Percentiles rank a stretch among this genome's conserved stretches.
These are phyloP conservation scores for Beauveria scarabaeidicola DNA, from an alignment of 2,329 filamentous ascomycete species.

Conservation along the genomic window DNA sequence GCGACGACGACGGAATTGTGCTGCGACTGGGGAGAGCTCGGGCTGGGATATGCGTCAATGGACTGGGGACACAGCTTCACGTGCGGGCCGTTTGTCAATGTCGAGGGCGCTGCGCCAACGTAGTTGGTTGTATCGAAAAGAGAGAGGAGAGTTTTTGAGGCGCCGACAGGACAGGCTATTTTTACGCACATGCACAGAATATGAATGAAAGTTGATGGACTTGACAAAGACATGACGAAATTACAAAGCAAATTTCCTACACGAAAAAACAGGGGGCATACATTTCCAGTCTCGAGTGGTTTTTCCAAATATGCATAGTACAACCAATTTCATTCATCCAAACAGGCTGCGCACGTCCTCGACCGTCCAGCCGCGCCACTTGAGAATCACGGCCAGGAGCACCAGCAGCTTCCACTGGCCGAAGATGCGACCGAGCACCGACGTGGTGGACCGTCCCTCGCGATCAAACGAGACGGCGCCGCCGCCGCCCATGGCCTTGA, in stretches of 20 bases:
- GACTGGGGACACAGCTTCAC: conserved; percentile 1
- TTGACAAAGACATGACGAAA: no score
- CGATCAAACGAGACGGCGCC: background rate
- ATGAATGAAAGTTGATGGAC: no score
- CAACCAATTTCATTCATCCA: background rate
- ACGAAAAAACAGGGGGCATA: background rate
- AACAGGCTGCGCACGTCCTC: background rate
- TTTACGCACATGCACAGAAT: background rate
- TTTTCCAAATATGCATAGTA: background rate
- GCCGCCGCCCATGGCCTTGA: conserved; percentile 4
- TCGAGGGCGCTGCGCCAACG: background rate
- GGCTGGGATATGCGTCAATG: background rate
- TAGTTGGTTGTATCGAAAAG: background rate
- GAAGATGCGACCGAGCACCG: background rate
- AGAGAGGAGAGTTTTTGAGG: no score
- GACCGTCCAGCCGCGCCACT: conserved; percentile 6
- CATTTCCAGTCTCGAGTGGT: background rate
- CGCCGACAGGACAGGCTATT: background rate
- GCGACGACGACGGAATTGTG: background rate
- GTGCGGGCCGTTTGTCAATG: background rate
- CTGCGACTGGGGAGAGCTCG: conserved; percentile 6
- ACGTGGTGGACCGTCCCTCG: background rate
- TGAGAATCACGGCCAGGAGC: background rate
- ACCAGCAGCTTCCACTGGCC: conserved; percentile 10
- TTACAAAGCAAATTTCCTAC: no score